phyloP scores from a whole-genome alignment of 495 filamentous ascomycete species.

The Hapsidospora chrysogenum region DNA sequence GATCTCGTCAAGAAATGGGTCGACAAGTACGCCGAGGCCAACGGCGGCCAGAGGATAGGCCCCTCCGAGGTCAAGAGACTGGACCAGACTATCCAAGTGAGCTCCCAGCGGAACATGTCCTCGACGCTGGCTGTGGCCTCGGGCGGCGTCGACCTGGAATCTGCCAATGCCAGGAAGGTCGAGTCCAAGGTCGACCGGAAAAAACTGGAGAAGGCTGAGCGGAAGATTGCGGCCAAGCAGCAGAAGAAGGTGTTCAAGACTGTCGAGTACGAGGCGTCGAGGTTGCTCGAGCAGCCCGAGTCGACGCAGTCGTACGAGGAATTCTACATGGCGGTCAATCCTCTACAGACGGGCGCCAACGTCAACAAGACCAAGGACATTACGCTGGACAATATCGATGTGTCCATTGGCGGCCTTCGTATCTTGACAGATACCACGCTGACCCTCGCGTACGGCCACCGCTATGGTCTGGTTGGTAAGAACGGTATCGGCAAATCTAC shows the following conservation, averaged over 20 bases:
- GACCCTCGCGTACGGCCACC: conserved; percentile 80
- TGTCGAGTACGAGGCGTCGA: conserved; percentile 92
- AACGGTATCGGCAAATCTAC: conserved; percentile 99
- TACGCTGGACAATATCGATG: conserved; percentile 90
- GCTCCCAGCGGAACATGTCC: conserved; percentile 84
- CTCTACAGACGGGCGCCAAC: conserved; percentile 65
- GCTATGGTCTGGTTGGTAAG: conserved; percentile 94
- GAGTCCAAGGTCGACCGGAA: conserved; percentile 96
- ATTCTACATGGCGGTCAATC: conserved; percentile 99
- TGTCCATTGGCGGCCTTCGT: conserved; percentile 73
- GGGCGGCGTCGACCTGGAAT: conserved; percentile 79
- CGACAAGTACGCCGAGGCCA: conserved; percentile 52
- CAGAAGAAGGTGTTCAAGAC: conserved; percentile 96
- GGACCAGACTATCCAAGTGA: conserved; percentile 91
- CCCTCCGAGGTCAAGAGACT: conserved; percentile 71
- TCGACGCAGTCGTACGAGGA: conserved; percentile 94
- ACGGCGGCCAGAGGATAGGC: conserved; percentile 39
- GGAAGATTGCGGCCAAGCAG: conserved; percentile 96
- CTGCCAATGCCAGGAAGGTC: conserved; percentile 77
- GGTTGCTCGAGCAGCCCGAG: conserved; percentile 66
- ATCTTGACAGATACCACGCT: conserved; percentile 82
- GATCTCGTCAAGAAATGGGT: conserved; percentile 86
- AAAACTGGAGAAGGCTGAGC: conserved; percentile 98
- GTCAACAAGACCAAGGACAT: conserved; percentile 94
- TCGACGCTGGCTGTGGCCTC: conserved; percentile 81